Base-by-base conservation (phyloP, 2,329 filamentous ascomycete species). In the Lojkania enalia region DNA sequence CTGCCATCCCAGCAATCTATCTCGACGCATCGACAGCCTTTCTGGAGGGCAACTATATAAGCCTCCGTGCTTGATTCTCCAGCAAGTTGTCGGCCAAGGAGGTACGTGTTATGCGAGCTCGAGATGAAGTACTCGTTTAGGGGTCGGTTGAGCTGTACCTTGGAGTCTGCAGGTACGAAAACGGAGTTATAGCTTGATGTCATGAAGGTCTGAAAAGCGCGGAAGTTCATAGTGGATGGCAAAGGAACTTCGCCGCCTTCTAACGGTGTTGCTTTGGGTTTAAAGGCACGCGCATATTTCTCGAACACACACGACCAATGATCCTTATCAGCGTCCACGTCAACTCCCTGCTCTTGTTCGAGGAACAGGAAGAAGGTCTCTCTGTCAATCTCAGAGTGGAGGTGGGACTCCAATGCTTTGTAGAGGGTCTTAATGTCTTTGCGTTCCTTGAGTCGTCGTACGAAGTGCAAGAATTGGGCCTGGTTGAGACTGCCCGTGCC, bases 121-220 rank as follows among this genome's bases (percentile, higher is more conserved):
- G 92, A 97, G 55, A 99, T 94, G 75, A 90, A 96, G 71, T 99
- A 99, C 66, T 97, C 92, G 66, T 95, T 96, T 67, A 97, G 76
- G 0, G 94, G 94, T 18, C 88, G 83, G 63, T 95, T 84, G 42
- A 96, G 82, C 4, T 75, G 75, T 43, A 84, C 82, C 20, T 82
- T 73, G 11, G 80, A 71, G n/a, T 82, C 79, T 49, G 80, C 77
- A 31, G 80, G 79, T 20, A 79, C 72, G 31, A 90, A 79, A 2
- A 87, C 78, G 2, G 82, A 77, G 61, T 95, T 95, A 57, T 84
- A 56, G 39, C 61, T 48, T 12, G 68, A 71, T 3, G 60, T 64
- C 39, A 71, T 52, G 44, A 64, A 71, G 9, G 82, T 82, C 20
- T 88, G 83, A 58, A 99, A 89, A 1, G 84, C 87, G 30, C 86